Conservation (phyloP, 305 asterid species). For the Plantago lanceolata region DNA sequence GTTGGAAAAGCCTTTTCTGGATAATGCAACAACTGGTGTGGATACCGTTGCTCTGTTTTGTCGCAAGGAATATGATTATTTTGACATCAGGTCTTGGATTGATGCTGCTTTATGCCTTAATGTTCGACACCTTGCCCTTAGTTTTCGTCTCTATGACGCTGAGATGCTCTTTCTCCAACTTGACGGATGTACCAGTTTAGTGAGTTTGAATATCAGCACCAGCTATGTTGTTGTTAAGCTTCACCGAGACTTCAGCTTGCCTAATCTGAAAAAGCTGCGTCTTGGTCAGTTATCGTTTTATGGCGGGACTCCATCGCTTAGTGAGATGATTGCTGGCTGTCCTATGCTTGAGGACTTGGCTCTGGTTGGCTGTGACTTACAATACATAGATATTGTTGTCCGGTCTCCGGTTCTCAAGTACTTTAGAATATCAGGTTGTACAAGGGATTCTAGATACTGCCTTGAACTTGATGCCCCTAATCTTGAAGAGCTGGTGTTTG, state of each 20-base stretch:
- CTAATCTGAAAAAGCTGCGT: too few relatives aligned
- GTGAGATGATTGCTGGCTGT: neutral
- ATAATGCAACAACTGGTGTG: neutral
- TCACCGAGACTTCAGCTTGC: neutral
- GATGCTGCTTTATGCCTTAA: conserved; percentile 6
- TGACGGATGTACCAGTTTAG: neutral
- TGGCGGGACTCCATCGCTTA: neutral
- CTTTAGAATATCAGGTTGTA: neutral
- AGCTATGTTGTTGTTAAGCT: too few relatives aligned
- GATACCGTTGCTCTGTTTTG: neutral
- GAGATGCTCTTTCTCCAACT: neutral
- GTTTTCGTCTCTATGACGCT: neutral
- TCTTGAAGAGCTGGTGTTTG: neutral
- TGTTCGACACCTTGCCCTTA: neutral
- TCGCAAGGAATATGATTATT: neutral
- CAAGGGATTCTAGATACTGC: neutral
- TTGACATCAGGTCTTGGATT: neutral
- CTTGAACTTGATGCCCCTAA: neutral
- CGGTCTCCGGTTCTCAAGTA: neutral
- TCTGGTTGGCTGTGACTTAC: neutral
- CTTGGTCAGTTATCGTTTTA: neutral
- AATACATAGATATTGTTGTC: neutral
- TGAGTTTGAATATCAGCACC: too few relatives aligned
- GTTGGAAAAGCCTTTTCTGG: neutral
- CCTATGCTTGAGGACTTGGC: neutral